phyloP scores from a whole-genome alignment of 2,329 filamentous ascomycete genomes.

The Bipolaris gigantea region DNA sequence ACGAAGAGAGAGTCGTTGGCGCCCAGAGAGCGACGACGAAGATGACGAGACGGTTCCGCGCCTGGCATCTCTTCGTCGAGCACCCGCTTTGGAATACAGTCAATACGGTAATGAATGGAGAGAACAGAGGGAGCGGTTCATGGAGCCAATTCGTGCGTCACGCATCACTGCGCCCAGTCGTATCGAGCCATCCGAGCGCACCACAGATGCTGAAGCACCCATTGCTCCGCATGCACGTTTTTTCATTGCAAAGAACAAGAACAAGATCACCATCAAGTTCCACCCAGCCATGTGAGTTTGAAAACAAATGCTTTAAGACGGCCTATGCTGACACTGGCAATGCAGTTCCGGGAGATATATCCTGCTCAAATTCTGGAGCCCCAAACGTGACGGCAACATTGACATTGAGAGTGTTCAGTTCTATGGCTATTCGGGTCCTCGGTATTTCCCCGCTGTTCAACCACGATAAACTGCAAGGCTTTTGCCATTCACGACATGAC shows the following conservation, averaged over 20 bases:
- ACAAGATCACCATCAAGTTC: constrained; percentile 84
- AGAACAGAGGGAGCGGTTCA: constrained; percentile 32
- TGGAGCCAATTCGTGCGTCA: constrained; percentile 35
- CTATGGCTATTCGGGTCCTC: constrained; percentile 80
- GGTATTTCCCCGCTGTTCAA: constrained; percentile 75
- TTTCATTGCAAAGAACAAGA: constrained; percentile 79
- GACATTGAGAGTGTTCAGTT: constrained; percentile 86
- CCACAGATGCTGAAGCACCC: constrained; percentile 42
- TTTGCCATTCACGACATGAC: neutral
- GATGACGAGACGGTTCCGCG: constrained; percentile 37
- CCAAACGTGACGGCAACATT: constrained; percentile 74
- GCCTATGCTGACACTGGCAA: constrained; percentile 1
- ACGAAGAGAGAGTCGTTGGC: constrained; percentile 44
- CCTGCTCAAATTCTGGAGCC: constrained; percentile 87
- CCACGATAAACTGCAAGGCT: constrained; percentile 18
- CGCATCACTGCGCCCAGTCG: constrained; percentile 39
- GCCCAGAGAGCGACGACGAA: constrained; percentile 43
- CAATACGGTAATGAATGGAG: constrained; percentile 25
- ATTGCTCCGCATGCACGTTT: constrained; percentile 78
- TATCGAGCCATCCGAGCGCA: constrained; percentile 33
- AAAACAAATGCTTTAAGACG: neutral
- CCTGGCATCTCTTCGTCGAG: constrained; percentile 26
- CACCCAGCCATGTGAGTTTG: constrained; percentile 68
- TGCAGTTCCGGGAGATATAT: constrained; percentile 74
- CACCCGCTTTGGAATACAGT: constrained; percentile 27